These are phyloP conservation scores for Sphagnum tenellum DNA, from an alignment of 225 moss, liverwort and hornwort genomes.

Conservation along the genomic window DNA sequence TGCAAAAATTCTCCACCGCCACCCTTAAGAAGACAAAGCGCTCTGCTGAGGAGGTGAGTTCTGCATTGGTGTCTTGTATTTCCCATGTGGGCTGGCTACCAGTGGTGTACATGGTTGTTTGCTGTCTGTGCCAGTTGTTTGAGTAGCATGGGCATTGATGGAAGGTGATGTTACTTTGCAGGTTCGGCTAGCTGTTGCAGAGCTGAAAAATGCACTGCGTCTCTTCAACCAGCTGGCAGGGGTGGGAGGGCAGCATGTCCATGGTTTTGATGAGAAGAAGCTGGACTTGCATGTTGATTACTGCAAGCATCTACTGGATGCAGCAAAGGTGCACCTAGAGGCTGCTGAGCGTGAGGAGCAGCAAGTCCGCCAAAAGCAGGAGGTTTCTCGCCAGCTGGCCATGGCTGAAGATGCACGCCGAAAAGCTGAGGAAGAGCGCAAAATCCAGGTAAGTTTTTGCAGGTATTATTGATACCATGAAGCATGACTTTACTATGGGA, in stretches of 20 bases:
- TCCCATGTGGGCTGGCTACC: too few species aligned
- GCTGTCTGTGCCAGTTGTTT: too few species aligned
- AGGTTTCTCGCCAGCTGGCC: slow-evolving; percentile 81
- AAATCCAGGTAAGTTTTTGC: slow-evolving; percentile 34
- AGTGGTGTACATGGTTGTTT: too few species aligned
- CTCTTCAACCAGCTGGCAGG: slow-evolving; percentile 82
- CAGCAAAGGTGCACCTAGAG: slow-evolving; percentile 90
- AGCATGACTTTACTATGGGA: too few species aligned
- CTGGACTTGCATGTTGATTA: slow-evolving; percentile 94
- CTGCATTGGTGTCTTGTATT: background rate
- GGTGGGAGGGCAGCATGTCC: slow-evolving; percentile 60
- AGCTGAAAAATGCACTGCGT: slow-evolving; percentile 88
- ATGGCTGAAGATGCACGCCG: slow-evolving; percentile 86
- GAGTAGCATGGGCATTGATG: background rate
- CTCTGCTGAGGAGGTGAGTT: slow-evolving; percentile 73
- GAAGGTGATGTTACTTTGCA: slow-evolving; percentile 2
- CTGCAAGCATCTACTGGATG: slow-evolving; percentile 86
- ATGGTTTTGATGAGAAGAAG: slow-evolving; percentile 98
- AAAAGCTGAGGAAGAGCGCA: slow-evolving; percentile 83
- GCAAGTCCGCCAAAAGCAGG: slow-evolving; percentile 84
- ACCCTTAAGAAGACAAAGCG: slow-evolving; percentile 87
- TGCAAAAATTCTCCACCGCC: slow-evolving; percentile 98
- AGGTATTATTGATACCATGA: background rate
- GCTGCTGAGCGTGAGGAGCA: slow-evolving; percentile 98
- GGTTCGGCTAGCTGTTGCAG: slow-evolving; percentile 90